A percentile compares a stretch with the other conserved stretches of the same genome.
Conservation (phyloP, 2,329 filamentous ascomycete genomes). For the Lachnellula cervina region DNA sequence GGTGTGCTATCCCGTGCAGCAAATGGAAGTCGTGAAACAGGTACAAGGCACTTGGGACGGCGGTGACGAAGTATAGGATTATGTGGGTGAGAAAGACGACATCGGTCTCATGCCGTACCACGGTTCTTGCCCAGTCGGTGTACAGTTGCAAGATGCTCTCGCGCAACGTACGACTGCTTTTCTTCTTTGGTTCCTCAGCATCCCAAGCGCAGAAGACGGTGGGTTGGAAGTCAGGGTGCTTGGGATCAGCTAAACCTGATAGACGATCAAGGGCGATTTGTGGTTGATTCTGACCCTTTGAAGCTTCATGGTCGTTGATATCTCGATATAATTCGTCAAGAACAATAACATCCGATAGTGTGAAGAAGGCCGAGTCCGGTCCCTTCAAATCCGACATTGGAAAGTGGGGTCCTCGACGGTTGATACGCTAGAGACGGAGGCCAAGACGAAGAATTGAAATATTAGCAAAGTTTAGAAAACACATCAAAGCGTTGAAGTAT, state of each 20-base stretch:
- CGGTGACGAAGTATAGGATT: conserved; percentile 64
- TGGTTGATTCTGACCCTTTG: neutral
- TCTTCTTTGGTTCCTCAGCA: conserved; percentile 13
- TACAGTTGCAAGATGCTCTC: conserved; percentile 13
- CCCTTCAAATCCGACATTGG: too few species aligned
- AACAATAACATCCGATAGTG: conserved; percentile 4
- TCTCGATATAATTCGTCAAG: conserved; percentile 7
- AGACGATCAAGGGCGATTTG: neutral
- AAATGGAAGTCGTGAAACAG: conserved; percentile 64
- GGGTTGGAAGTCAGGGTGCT: conserved; percentile 17
- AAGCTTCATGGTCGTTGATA: conserved; percentile 3
- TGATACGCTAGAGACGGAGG: too few species aligned
- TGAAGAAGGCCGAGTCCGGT: conserved; percentile 6
- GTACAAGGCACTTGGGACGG: conserved; percentile 61
- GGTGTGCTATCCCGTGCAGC: conserved; percentile 62
- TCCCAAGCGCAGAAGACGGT: conserved; percentile 23
- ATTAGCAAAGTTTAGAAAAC: too few species aligned
- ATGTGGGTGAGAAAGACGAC: conserved; percentile 76
- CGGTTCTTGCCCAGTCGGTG: conserved; percentile 18
- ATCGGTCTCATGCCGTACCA: conserved; percentile 43
- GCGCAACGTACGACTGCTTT: conserved; percentile 6
- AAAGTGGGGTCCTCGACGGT: too few species aligned
- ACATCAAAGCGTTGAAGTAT: too few species aligned
- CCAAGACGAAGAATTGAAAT: too few species aligned
- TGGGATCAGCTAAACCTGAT: conserved; percentile 1